These are phyloP conservation scores for Penicillium sp. DNA, from an alignment of 2,329 filamentous ascomycete species.

Conservation along the genomic window DNA sequence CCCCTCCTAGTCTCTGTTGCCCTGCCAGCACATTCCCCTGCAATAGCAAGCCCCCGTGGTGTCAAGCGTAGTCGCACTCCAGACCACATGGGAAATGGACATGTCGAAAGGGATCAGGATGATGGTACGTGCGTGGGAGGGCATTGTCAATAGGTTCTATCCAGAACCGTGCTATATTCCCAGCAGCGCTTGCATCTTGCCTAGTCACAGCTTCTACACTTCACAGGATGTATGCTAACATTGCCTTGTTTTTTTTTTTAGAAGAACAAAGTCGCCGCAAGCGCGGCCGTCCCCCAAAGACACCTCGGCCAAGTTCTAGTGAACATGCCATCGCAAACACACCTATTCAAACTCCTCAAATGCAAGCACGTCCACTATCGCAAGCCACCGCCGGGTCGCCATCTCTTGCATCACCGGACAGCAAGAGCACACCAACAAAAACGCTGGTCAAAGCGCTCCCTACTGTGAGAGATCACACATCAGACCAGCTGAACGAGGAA, in stretches of 20 bases:
- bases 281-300: slow-evolving; percentile 52
- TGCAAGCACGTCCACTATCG: slow-evolving; percentile 40
- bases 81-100: slow-evolving; percentile 61
- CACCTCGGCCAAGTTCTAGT: slow-evolving; percentile 39
- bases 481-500: slow-evolving; percentile 84
- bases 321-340: slow-evolving; percentile 35
- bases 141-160: slow-evolving; percentile 2
- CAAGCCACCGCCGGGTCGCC: slow-evolving; percentile 48
- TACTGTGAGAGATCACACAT: slow-evolving; percentile 95
- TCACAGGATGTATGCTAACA: slow-evolving; percentile 19
- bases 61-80: slow-evolving; percentile 79
- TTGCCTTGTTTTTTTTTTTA: slow-evolving; percentile 14
- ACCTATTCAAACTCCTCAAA: slow-evolving; percentile 42
- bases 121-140: slow-evolving; percentile 64
- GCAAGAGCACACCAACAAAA: slow-evolving; percentile 72
- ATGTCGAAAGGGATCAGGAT: slow-evolving; percentile 62
- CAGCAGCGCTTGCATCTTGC: not conserved
- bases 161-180: not conserved
- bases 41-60: slow-evolving; percentile 63
- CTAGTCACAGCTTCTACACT: slow-evolving; percentile 18
- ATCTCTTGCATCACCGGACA: slow-evolving; percentile 57
- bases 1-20: slow-evolving; percentile 37
- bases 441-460: slow-evolving; percentile 91
- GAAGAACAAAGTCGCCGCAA: slow-evolving; percentile 50
- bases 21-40: slow-evolving; percentile 39